Conservation (phyloP, 805 yeast species). For the Komagataella kurtzmanii region DNA sequence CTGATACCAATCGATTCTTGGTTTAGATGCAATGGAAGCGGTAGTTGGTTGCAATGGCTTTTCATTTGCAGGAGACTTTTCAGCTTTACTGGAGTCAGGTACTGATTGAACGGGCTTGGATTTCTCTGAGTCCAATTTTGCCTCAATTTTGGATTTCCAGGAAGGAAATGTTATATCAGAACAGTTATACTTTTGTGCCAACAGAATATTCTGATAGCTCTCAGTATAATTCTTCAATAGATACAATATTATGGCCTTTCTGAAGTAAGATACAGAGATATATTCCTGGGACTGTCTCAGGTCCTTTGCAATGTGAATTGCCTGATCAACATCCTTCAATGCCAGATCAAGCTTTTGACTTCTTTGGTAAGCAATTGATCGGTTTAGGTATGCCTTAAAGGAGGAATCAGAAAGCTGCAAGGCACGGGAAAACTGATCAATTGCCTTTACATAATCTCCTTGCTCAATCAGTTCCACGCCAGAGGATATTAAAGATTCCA, state of each 20-base stretch:
- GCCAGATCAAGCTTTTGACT: conserved; percentile 33
- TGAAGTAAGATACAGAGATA: conserved; percentile 33
- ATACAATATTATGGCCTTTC: conserved; percentile 34
- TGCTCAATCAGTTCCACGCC: conserved; percentile 30
- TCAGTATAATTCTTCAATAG: conserved; percentile 24
- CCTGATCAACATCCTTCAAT: conserved; percentile 27
- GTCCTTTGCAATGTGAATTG: conserved; percentile 29
- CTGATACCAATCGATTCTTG: conserved; percentile 68
- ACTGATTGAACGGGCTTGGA: not conserved
- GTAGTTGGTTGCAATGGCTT: not conserved
- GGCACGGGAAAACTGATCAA: conserved; percentile 23
- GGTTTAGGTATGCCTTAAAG: conserved; percentile 30
- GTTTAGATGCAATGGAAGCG: conserved; percentile 11
- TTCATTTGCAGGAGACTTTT: not conserved
- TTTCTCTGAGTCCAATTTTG: conserved; percentile 14
- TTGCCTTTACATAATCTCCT: conserved; percentile 31
- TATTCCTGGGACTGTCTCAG: conserved; percentile 28
- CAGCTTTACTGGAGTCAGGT: not conserved
- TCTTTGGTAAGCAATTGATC: conserved; percentile 36
- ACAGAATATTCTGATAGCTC: conserved; percentile 27
- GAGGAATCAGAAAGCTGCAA: conserved; percentile 29
- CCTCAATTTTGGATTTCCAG: conserved; percentile 28
- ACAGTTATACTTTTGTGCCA: conserved; percentile 28
- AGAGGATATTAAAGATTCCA: conserved; percentile 17
- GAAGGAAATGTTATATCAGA: conserved; percentile 32